Conservation (phyloP, 2,329 filamentous ascomycete genomes). For the Verticillium nubilum region DNA sequence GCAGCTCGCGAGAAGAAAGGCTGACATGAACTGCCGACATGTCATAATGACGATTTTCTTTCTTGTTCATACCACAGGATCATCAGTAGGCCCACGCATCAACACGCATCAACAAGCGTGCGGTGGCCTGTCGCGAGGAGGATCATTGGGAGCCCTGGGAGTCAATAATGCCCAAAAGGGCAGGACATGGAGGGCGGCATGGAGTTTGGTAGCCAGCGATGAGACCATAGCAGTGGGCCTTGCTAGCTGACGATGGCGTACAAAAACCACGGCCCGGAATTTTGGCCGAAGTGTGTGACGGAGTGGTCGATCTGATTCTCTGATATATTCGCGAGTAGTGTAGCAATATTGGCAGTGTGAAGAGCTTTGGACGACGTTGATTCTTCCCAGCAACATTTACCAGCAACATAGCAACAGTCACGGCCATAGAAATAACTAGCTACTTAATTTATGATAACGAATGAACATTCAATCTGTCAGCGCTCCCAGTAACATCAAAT, state of each 20-base stretch:
- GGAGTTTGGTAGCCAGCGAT: background rate
- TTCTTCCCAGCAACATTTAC: background rate
- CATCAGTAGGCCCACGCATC: background rate
- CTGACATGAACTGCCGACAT: background rate
- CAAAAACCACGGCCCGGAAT: background rate
- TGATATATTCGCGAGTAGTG: background rate
- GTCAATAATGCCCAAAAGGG: background rate
- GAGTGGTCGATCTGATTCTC: background rate
- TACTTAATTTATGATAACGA: slow-evolving; percentile 1
- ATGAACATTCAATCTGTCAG: too few species aligned
- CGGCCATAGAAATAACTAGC: background rate
- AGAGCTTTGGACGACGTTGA: background rate
- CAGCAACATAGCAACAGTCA: background rate
- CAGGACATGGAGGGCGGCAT: background rate
- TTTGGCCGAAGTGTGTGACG: background rate
- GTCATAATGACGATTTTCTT: background rate
- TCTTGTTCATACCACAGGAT: background rate
- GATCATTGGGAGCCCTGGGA: background rate
- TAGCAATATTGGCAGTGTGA: background rate
- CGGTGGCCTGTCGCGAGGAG: background rate
- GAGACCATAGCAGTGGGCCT: background rate
- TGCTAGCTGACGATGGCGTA: background rate
- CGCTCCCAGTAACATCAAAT: too few species aligned
- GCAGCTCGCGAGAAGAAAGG: slow-evolving; percentile 4
- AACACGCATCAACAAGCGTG: too few species aligned